Evolutionary conservation across 345 rosid species (phyloP), one percentile per base, ranked within the genome.

Genomic region (Lepidium didymum): DNA sequence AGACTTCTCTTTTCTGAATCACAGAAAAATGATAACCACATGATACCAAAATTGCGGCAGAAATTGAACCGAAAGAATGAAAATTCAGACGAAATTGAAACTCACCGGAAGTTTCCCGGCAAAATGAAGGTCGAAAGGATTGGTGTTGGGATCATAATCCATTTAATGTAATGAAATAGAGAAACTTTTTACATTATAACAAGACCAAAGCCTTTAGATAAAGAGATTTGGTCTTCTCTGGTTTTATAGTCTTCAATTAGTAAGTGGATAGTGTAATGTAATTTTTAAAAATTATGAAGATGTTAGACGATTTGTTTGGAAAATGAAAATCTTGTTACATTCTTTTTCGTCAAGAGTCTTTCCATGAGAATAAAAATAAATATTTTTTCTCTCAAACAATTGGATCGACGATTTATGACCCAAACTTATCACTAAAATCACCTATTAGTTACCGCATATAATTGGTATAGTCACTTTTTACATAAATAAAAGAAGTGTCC

Each of bases 121-220:
- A 14, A 19, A 66, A 34, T 41, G 60, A 31, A 29, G 55, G 19
- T 68, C 73, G 72, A 74, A 75, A 46, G 81, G 77, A 46, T 70
- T 81, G 63, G 85, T 64, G 35, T 80, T 82, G 63, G 78, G 82
- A 41, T 85, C 82, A 16, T 65, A 52, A 9, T 52, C 69, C 69
- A 65, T 64, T 3, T 11, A 12, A 11, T 56, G 15, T 11, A 8
- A 50, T n/a, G 8, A n/a, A 7, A 50, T 37, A 37, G 45, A 64
- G 15, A 64, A n/a, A 6, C 19, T 11, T n/a, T 21, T 33, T 0
- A 19, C 5, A 47, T 27, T 35, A 14, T 10, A 50, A 16, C n/a
- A 53, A 64, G 57, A 64, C 58, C 37, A 50, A 37, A 64, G 1
- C 29, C 11, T 23, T 25, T 50, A 0, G 37, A 21, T 6, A 0